Percentiles rank a stretch among this genome's conserved stretches.
Conservation (phyloP, 176 grass and related monocot genomes). For the Carex cristatella region DNA sequence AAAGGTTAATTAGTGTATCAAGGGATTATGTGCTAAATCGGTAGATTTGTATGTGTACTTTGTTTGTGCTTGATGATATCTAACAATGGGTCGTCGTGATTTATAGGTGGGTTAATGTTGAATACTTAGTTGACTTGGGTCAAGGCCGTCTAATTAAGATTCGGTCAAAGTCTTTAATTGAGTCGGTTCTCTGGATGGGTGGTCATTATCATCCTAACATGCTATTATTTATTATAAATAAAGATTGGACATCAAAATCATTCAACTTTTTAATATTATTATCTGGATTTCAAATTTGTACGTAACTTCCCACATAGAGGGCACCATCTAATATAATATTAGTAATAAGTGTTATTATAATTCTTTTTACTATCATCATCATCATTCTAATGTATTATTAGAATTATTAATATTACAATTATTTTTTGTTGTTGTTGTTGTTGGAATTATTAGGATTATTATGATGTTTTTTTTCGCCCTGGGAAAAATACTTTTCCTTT, state of each 20-base stretch:
- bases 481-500: background rate
- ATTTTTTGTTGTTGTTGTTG: no score
- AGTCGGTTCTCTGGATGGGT: background rate
- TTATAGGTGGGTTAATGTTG: background rate
- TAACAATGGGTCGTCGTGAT: background rate
- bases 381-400: background rate
- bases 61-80: background rate
- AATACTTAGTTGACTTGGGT: background rate
- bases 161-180: background rate
- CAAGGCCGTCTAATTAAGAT: background rate
- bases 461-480: no score
- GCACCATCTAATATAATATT: no score
- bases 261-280: no score
- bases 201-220: no score
- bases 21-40: background rate
- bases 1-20: background rate
- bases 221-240: background rate
- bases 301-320: no score
- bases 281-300: no score
- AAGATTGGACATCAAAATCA: no score
- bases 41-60: background rate
- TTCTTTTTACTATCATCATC: background rate
- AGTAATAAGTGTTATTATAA: no score
- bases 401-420: background rate
- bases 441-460: no score